phyloP scores from a whole-genome alignment of 1,139 yeast species.

The Taphrina confusa region DNA sequence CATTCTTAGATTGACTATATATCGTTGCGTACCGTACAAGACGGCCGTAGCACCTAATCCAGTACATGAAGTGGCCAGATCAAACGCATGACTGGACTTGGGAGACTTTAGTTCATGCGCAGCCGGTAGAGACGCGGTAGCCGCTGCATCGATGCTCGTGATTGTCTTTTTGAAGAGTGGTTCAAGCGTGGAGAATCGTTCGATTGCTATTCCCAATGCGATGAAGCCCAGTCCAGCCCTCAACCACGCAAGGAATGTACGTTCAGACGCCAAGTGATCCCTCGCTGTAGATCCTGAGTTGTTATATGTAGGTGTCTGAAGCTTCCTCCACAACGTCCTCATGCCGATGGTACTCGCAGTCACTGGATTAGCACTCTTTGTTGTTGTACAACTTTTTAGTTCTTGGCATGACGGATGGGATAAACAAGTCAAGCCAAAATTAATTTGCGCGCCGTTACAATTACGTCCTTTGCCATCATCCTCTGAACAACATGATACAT shows the following conservation, averaged over 20 bases:
- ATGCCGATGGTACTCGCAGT: not conserved
- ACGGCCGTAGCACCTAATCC: not conserved
- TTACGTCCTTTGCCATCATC: too few relatives aligned
- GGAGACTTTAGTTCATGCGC: too few relatives aligned
- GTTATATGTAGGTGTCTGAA: conserved; percentile 2
- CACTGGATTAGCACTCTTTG: too few relatives aligned
- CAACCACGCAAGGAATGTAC: conserved; percentile 76
- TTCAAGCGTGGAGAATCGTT: conserved; percentile 6
- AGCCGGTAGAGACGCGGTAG: too few relatives aligned
- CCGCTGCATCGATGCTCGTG: not conserved
- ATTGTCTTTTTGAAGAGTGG: conserved; percentile 3
- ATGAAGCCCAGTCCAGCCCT: conserved; percentile 63
- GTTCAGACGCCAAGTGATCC: conserved; percentile 70
- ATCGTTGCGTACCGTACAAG: conserved; percentile 12
- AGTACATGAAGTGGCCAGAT: conserved; percentile 4
- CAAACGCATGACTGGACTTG: too few relatives aligned
- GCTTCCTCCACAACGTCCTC: not conserved
- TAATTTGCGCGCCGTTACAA: too few relatives aligned
- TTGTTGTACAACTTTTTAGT: too few relatives aligned
- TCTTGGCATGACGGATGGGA: too few relatives aligned
- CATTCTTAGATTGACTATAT: not conserved
- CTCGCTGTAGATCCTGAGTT: conserved; percentile 53
- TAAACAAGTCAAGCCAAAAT: too few relatives aligned
- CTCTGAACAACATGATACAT: too few relatives aligned
- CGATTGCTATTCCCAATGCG: conserved; percentile 58